Evolutionary conservation across 495 filamentous ascomycete genomes (phyloP), one percentile per base, ranked within the genome.

Genomic region (Penicillium paxilli): DNA sequence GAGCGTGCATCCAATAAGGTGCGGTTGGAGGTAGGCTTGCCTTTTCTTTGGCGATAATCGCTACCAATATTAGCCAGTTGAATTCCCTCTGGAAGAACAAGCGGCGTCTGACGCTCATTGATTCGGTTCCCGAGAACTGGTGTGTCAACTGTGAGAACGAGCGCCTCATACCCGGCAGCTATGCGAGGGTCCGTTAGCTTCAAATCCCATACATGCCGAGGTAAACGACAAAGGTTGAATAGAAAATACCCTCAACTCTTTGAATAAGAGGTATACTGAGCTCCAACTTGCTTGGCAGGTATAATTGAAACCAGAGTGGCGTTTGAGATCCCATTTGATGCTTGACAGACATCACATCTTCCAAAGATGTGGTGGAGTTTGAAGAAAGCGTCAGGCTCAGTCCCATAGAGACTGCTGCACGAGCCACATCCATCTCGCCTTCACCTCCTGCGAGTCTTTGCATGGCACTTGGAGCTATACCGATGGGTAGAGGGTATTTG

Each of bases 121-220:
- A 76, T 62, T 1, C 71, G 66, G 37, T 85, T 86, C 0, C 83
- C 85, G 5, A 96, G 81, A 63, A 96, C 88, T 6, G 93, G 93
- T 26, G 91, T 90, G 66, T 97, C 92, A 38, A 96, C 93, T 3
- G 91, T 96, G 70, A 97, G 90, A 75, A 96, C 94, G 4, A 97
- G 78, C 3, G 86, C 92, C 69, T 92, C 92, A 74, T 90, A 95
- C 19, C 91, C 92, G 35, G 90, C 83, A 63, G 76, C 67, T 70
- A 28, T 21, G n/a, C 11, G 5, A 20, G 12, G 26, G 30, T n/a
- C n/a, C n/a, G n/a, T 40, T 40, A 37, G 24, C 7, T 38, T 16
- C 35, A 38, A 38, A 58, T 56, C n/a, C 33, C 24, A 44, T 37
- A 19, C 26, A 44, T 30, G n/a, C 6, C 19, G 30, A 68, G 49